Evolutionary conservation across 2,329 filamentous ascomycete genomes (phyloP), one percentile per base, ranked within the genome.

Genomic region (Pyrenochaeta sp.): DNA sequence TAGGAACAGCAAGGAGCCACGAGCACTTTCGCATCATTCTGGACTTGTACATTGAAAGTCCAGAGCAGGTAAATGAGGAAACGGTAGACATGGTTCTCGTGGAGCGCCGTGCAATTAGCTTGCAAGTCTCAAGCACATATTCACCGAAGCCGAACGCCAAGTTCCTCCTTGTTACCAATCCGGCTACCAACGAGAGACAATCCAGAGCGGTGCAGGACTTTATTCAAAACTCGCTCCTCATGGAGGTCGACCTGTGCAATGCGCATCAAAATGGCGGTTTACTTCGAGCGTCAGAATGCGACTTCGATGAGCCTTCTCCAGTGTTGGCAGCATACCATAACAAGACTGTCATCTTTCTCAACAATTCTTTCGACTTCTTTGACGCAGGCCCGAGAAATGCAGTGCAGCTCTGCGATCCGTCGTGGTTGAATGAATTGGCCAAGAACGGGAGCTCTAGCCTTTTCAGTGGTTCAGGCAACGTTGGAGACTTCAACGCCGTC

Each of bases 191-290:
- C 2, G 32, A 41, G 13, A 2, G 27, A 7, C 37, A 41, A 13
- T 47, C 43, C 8, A 23, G 17, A 21, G 36, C 37, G 9, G 37
- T 47, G 19, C 36, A 47, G 30, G 13, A 41, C 8, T 47, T 47
- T 23, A 27, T 47, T 27, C 24, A 32, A 10, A 27, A 29, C 10
- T 24, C 23, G 4, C 17, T 47, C 7, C 11, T 15, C 7, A 47
- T 47, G 43, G 43, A 37, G 14, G 27, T 47, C 15, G 43, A 47
- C 24, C 19, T 36, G 17, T 47, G 43, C 30, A 47, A 47, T 21
- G 23, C 37, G 11, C 36, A 41, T 26, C 32, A 41, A 21, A 41
- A 47, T 19, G 43, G 43, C 13, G 37, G 43, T 7, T 27, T 47
- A 3, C 19, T 36, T 10, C 17, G 17, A 7, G 6, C 10, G 2